Base-by-base conservation (phyloP, 208 protist species). In the Porcisia deanei region DNA sequence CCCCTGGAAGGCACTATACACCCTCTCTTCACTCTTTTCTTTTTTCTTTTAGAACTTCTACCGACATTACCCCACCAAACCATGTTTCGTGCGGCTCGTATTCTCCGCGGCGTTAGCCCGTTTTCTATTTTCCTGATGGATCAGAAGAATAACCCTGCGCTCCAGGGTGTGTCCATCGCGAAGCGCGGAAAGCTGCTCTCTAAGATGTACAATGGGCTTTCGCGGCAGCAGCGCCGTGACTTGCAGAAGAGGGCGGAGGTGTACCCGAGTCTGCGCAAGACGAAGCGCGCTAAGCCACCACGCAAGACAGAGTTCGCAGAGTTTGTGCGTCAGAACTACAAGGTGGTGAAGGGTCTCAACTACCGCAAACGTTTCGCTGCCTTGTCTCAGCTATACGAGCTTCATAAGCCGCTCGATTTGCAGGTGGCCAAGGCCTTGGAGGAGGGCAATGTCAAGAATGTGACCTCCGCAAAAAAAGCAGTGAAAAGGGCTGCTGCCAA, bases 121-220 rank as follows among this genome's bases (percentile, higher is more conserved):
- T 97, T 94, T 79, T 88, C 93, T 30, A 75, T 97, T 49, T 97
- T 97, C 60, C 76, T 97, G 74, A 97, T 95, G 88, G 93, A 97
- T 66, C 89, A 97, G 74, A 93, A 92, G 80, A 94, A 84, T 74
- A 94, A 97, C 77, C 88, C 93, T 6, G 80, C 74, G 6, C 82
- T 97, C 58, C 83, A 93, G 61, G 93, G 91, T 22, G 75, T 88
- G 45, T 73, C 88, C 58, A 93, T 95, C 54, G 84, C 70, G 2
- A 84, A 92, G 59, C 87, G 93, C 4, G 93, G 85, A 3, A 77
- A 82, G 16, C 76, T 89, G 59, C 83, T 95, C 58, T 91, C 91
- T 25, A 93, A 94, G 79, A 91, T 97, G 85, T 97, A 97, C 82
- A 94, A 93, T 76, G 76, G 80, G 16, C 86, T 97, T 10, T 84